Evolutionary conservation across 2,329 filamentous ascomycete species (phyloP).

Genomic region (Amesomyces nigricolor): DNA sequence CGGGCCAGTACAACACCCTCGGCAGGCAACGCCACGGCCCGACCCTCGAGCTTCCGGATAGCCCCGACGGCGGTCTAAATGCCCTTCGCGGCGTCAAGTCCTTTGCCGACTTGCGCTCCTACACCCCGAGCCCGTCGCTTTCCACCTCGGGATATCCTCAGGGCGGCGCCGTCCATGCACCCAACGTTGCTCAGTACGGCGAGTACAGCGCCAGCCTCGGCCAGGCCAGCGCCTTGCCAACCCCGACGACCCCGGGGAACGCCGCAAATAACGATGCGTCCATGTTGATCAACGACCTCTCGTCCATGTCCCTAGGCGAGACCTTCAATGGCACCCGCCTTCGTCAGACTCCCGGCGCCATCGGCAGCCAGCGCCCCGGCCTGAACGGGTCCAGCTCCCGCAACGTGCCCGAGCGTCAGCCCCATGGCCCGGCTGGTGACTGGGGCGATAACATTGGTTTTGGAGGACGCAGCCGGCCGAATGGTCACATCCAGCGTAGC

Average conservation of each 20-base stretch:
- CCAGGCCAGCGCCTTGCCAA: slow-evolving; percentile 33
- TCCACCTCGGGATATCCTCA: slow-evolving; percentile 74
- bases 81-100: slow-evolving; percentile 92
- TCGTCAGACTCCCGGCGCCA: slow-evolving; percentile 51
- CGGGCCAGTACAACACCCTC: slow-evolving; percentile 67
- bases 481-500: slow-evolving; percentile 56
- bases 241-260: slow-evolving; percentile 35
- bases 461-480: slow-evolving; percentile 46
- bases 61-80: slow-evolving; percentile 64
- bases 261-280: slow-evolving; percentile 27
- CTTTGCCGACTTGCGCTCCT: slow-evolving; percentile 90
- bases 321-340: slow-evolving; percentile 41
- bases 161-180: slow-evolving; percentile 27
- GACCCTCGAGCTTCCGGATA: slow-evolving; percentile 83
- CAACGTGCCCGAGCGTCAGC: slow-evolving; percentile 54
- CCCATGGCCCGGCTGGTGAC: slow-evolving; percentile 52
- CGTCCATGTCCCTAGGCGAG: slow-evolving; percentile 46
- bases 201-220: slow-evolving; percentile 39
- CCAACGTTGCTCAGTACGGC: slow-evolving; percentile 37
- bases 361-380: slow-evolving; percentile 58
- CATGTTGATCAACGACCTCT: slow-evolving; percentile 44
- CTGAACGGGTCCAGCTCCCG: slow-evolving; percentile 40
- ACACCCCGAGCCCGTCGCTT: slow-evolving; percentile 86
- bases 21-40: slow-evolving; percentile 60
- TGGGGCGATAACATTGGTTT: slow-evolving; percentile 55